Evolutionary conservation across 2,329 filamentous ascomycete genomes (phyloP).

Genomic region (Microsporum canis): DNA sequence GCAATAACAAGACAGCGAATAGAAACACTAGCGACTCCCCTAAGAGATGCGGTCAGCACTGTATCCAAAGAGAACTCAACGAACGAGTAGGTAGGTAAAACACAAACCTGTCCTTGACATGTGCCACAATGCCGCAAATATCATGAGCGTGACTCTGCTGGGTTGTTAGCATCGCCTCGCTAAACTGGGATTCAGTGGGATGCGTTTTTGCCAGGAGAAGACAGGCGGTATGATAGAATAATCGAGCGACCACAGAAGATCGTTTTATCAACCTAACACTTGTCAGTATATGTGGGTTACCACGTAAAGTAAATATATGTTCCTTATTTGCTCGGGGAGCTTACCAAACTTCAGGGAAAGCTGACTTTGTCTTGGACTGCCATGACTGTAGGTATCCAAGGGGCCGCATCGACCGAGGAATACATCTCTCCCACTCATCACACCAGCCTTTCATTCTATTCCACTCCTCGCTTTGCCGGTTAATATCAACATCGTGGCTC

Average conservation of each 20-base stretch:
- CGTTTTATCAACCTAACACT: constrained; percentile 62
- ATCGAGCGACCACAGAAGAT: constrained; percentile 64
- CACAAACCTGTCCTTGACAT: constrained; percentile 59
- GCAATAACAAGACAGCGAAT: constrained; percentile 69
- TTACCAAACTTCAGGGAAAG: constrained; percentile 79
- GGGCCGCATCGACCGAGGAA: constrained; percentile 78
- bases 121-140: constrained; percentile 80
- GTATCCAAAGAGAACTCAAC: background rate
- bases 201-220: constrained; percentile 70
- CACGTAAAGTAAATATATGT: background rate
- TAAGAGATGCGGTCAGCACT: constrained; percentile 15
- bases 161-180: constrained; percentile 57
- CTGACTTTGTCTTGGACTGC: constrained; percentile 56
- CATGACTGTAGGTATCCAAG: constrained; percentile 63
- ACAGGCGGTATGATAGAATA: constrained; percentile 84
- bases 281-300: background rate
- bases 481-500: constrained; percentile 49
- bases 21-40: constrained; percentile 65
- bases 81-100: constrained; percentile 8
- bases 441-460: constrained; percentile 66
- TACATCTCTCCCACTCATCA: constrained; percentile 66
- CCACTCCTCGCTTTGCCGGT: constrained; percentile 65
- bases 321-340: constrained; percentile 20
- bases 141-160: constrained; percentile 67
- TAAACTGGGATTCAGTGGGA: constrained; percentile 50